Evolutionary conservation across 345 rosid species (phyloP).

Genomic region (Dipteronia dyeriana): DNA sequence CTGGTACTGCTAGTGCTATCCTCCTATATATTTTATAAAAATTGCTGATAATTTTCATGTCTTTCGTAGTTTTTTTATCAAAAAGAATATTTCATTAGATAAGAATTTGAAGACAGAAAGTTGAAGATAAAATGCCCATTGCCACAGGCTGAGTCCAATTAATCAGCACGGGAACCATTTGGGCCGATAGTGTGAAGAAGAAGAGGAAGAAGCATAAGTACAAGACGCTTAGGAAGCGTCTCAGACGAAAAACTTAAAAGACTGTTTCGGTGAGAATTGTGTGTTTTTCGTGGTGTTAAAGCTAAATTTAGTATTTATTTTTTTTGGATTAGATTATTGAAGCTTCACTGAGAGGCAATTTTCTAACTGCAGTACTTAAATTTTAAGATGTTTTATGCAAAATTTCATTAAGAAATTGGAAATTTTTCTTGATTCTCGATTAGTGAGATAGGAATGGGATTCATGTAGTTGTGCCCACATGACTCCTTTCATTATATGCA

Average conservation of each 20-base stretch:
- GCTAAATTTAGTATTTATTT: not conserved
- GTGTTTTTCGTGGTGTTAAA: not conserved
- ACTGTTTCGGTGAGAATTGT: conserved; percentile 24
- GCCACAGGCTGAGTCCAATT: too few species aligned
- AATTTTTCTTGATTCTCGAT: not conserved
- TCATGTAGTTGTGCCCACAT: not conserved
- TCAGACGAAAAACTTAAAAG: conserved; percentile 49
- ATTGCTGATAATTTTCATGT: too few species aligned
- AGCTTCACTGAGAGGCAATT: not conserved
- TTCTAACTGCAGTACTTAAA: not conserved
- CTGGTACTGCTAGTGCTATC: not conserved
- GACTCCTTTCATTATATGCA: not conserved
- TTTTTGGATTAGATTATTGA: not conserved
- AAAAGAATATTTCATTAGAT: too few species aligned
- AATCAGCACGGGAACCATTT: conserved; percentile 24
- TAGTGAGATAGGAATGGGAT: not conserved
- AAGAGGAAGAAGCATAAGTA: conserved; percentile 96
- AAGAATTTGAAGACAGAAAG: too few species aligned
- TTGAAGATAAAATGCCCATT: too few species aligned
- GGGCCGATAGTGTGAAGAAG: conserved; percentile 94
- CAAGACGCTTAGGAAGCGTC: conserved; percentile 75
- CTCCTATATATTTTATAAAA: too few species aligned
- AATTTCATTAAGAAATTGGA: not conserved
- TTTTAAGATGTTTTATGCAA: not conserved
- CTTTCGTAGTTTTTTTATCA: too few species aligned